phyloP scores from a whole-genome alignment of 768 basidiomycete species.

The Suillus spraguei region DNA sequence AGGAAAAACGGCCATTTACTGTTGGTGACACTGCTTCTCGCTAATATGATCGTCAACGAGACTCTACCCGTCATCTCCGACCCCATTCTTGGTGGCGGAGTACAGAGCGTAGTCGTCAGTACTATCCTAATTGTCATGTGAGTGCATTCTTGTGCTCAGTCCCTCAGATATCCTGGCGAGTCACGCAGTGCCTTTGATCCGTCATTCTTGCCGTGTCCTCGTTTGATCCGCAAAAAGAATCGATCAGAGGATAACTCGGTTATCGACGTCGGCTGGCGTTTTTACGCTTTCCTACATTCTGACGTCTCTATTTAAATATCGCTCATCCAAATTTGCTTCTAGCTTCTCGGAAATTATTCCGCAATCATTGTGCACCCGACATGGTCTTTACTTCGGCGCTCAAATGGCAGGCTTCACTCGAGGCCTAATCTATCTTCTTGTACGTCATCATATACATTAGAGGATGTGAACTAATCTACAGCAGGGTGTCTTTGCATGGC shows the following conservation, averaged over 20 bases:
- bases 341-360: slow-evolving; percentile 94
- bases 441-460: slow-evolving; percentile 33
- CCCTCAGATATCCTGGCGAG: background rate
- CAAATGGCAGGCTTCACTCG: slow-evolving; percentile 78
- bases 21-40: slow-evolving; percentile 79
- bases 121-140: slow-evolving; percentile 88
- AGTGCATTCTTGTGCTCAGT: slow-evolving; percentile 34
- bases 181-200: background rate
- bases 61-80: slow-evolving; percentile 83
- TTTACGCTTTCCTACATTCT: background rate
- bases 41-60: slow-evolving; percentile 94
- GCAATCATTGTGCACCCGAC: slow-evolving; percentile 88
- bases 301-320: background rate
- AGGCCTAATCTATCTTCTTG: slow-evolving; percentile 68
- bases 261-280: background rate
- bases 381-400: slow-evolving; percentile 87
- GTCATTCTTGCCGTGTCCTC: background rate
- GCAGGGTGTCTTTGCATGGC: slow-evolving; percentile 80
- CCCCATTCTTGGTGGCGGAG: slow-evolving; percentile 76
- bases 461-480: background rate
- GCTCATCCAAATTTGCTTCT: slow-evolving; percentile 7
- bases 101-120: slow-evolving; percentile 76
- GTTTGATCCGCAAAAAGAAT: background rate
- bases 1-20: slow-evolving; percentile 82
- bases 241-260: background rate